Evolutionary conservation across 1,284 basidiomycete genomes (phyloP).

Genomic region (Mycocalia duriaeana): DNA sequence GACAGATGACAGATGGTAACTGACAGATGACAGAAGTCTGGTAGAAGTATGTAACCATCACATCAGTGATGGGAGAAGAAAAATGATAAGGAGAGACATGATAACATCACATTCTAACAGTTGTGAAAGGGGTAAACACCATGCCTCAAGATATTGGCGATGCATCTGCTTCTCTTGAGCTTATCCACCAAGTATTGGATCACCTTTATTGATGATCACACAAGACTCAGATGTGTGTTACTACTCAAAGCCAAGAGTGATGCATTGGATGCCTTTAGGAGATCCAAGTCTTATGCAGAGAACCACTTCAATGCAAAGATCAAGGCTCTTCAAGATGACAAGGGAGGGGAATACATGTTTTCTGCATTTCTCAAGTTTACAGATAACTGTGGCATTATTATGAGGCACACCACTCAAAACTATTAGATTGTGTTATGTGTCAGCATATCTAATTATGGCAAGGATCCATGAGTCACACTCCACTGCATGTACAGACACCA

Average conservation of each 20-base stretch:
- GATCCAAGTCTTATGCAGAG: conserved; percentile 26
- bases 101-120: no score
- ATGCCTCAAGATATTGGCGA: no score
- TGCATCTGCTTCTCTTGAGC: conserved; percentile 15
- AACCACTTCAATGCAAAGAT: conserved; percentile 22
- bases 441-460: no score
- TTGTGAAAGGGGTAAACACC: no score
- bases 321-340: conserved; percentile 22
- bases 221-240: conserved; percentile 15
- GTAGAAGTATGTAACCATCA: no score
- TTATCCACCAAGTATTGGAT: conserved; percentile 33
- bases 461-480: no score
- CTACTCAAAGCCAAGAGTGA: conserved; percentile 28
- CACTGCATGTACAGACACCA: no score
- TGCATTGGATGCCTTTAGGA: conserved; percentile 22
- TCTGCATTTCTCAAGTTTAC: conserved; percentile 5
- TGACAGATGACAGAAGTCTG: no score
- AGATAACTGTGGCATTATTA: conserved; percentile 6
- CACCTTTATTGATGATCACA: conserved; percentile 29
- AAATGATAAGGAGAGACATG: no score
- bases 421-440: no score
- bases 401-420: not conserved
- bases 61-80: no score
- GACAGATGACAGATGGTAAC: no score
- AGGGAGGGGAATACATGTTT: conserved; percentile 6